Conservation (phyloP, 179 eudicot species). For the Patellifolia procumbens region DNA sequence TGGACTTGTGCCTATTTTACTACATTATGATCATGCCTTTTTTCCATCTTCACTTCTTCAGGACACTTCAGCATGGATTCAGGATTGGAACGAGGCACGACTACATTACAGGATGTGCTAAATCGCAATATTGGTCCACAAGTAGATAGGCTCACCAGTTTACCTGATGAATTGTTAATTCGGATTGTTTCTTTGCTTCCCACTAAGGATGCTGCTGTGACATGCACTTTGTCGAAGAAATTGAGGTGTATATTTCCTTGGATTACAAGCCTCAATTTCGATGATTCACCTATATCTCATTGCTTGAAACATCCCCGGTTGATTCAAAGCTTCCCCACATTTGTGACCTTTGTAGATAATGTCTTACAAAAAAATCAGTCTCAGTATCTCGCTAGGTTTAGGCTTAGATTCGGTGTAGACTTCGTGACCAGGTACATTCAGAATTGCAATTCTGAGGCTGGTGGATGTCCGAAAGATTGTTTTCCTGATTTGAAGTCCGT, state of each 20-base stretch:
- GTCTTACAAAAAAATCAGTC: not conserved
- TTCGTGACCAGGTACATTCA: no score
- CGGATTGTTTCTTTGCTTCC: not conserved
- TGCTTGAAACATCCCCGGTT: not conserved
- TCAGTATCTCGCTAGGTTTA: not conserved
- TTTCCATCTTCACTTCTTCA: no score
- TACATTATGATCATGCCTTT: no score
- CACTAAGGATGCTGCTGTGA: not conserved
- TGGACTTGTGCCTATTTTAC: no score
- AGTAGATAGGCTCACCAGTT: not conserved
- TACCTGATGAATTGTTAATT: not conserved
- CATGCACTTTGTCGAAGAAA: not conserved
- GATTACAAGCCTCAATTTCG: not conserved
- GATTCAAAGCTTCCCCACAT: not conserved
- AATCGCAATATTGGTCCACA: no score
- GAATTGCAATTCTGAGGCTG: no score
- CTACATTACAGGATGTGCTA: no score
- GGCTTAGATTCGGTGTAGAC: no score
- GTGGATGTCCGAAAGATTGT: not conserved
- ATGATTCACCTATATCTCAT: not conserved
- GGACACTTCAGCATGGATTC: no score
- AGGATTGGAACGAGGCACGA: no score
- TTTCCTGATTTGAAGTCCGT: not conserved
- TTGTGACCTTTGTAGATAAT: not conserved
- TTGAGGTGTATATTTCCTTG: not conserved